Percentiles rank a stretch among this genome's conserved stretches.
Conservation (phyloP, 331 rosid genomes). For the Pyrus hybrid region DNA sequence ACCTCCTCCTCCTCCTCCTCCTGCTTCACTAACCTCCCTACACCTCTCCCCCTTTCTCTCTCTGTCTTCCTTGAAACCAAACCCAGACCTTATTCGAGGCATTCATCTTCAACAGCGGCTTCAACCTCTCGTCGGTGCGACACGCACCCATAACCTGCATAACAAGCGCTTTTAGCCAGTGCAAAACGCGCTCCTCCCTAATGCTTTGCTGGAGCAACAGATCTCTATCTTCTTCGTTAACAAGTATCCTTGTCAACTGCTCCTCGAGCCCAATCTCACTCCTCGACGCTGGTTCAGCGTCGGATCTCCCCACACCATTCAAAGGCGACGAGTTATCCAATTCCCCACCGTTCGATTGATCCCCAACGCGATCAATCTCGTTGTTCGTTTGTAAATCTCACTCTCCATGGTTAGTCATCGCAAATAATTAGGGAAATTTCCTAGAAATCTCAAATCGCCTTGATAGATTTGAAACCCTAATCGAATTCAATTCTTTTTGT, state of each 20-base stretch:
- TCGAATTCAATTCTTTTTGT: not conserved
- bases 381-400: conserved; percentile 25
- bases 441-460: not conserved
- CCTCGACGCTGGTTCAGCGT: conserved; percentile 28
- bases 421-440: not conserved
- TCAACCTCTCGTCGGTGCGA: conserved; percentile 82
- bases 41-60: too few relatives aligned
- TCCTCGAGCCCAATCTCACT: conserved; percentile 57
- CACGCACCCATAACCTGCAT: conserved; percentile 93
- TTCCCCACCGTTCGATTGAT: conserved; percentile 31
- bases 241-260: conserved; percentile 66
- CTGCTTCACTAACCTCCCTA: too few relatives aligned
- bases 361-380: conserved; percentile 18
- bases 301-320: conserved; percentile 23
- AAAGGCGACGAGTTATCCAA: conserved; percentile 37
- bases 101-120: too few relatives aligned
- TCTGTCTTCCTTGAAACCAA: too few relatives aligned
- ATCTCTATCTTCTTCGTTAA: conserved; percentile 69
- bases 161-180: conserved; percentile 89
- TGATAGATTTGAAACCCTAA: conserved; percentile 4
- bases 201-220: conserved; percentile 68
- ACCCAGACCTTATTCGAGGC: too few relatives aligned
- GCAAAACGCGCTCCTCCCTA: conserved; percentile 56
- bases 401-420: conserved; percentile 47
- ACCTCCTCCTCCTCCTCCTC: too few relatives aligned